Evolutionary conservation across 306 rosid genomes (phyloP), one percentile per base, ranked within the genome.

Genomic region (Lupinus albus): DNA sequence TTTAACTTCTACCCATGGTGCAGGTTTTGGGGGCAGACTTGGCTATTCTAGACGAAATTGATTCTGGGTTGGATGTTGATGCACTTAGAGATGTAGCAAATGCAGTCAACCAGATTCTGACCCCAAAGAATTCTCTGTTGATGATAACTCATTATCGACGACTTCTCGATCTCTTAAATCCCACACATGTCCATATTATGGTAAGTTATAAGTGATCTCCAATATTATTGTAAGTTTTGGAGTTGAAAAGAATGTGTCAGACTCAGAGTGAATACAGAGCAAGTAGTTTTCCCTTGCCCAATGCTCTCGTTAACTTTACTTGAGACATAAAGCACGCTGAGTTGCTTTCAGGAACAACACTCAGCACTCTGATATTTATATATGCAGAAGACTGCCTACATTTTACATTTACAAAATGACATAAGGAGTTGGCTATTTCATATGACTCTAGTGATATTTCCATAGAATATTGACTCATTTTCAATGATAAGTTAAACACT

Each of bases 21-120:
- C 84, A 87, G 94, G 96, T 93, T 80, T 76, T 93, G 85, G 98
- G 97, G 72, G 98, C 98, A 54, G 98, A 93, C 44, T 77, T 93
- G 89, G 86, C 91, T 44, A 83, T 93, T 67, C 72, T 93, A 72
- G 98, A 93, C 59, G 98, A 93, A 81, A 86, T 93, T 80, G 98
- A 93, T 81, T 93, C 98, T 56, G 98, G 98, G 45, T 82, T 93
- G 88, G 98, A 89, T 78, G 89, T 89, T 50, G 98, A 93, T 82
- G 98, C 98, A 25, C 88, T 93, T 77, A 84, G 84, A 56, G 98
- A 93, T 70, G 97, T 93, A 13, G 94, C 98, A 14, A 87, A 73
- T 75, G 97, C 98, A 13, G 98, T 93, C 41, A 88, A 82, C 35
- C 76, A 71, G 67, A 83, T 89, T 77, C 74, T 86, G 78, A 86